Percentiles rank a stretch among this genome's conserved stretches.
Evolutionary conservation across 805 yeast genomes (phyloP).

Genomic region (Brettanomyces custersianus): DNA sequence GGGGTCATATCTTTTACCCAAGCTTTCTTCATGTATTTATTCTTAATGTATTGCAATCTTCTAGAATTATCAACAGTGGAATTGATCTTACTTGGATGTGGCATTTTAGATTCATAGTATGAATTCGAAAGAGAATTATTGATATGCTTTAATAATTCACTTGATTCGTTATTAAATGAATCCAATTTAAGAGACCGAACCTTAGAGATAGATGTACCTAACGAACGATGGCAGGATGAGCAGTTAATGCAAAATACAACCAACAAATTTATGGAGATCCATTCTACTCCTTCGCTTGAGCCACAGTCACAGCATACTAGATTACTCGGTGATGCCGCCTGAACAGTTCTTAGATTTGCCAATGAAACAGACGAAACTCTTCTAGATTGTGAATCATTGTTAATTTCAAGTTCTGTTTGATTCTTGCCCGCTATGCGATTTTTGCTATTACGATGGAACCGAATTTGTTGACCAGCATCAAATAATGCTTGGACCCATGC

Average conservation of each 20-base stretch:
- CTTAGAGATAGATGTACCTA: slow-evolving; percentile 77
- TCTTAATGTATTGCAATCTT: slow-evolving; percentile 49
- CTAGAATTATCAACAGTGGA: slow-evolving; percentile 32
- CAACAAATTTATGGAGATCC: slow-evolving; percentile 75
- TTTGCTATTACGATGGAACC: slow-evolving; percentile 10
- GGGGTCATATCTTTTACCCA: slow-evolving; percentile 26
- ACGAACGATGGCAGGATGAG: slow-evolving; percentile 77
- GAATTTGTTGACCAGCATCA: slow-evolving; percentile 36
- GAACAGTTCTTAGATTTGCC: slow-evolving; percentile 29
- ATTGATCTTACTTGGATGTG: slow-evolving; percentile 18
- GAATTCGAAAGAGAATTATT: slow-evolving; percentile 49
- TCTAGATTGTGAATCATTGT: slow-evolving; percentile 12
- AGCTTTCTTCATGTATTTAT: slow-evolving; percentile 52
- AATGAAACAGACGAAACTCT: slow-evolving; percentile 27
- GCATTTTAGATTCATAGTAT: slow-evolving; percentile 45
- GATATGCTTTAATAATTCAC: slow-evolving; percentile 40
- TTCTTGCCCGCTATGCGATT: background rate
- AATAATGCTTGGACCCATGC: slow-evolving; percentile 61
- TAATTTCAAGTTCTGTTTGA: background rate
- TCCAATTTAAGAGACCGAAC: slow-evolving; percentile 75
- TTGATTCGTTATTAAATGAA: slow-evolving; percentile 50
- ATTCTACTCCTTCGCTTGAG: slow-evolving; percentile 55
- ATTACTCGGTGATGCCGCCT: slow-evolving; percentile 44
- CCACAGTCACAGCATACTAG: slow-evolving; percentile 75
- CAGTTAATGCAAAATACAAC: slow-evolving; percentile 76